Percentiles rank a stretch among this genome's conserved stretches.
phyloP scores from a whole-genome alignment of 352 stramenopile genomes.

The Pythium scleroteichum region DNA sequence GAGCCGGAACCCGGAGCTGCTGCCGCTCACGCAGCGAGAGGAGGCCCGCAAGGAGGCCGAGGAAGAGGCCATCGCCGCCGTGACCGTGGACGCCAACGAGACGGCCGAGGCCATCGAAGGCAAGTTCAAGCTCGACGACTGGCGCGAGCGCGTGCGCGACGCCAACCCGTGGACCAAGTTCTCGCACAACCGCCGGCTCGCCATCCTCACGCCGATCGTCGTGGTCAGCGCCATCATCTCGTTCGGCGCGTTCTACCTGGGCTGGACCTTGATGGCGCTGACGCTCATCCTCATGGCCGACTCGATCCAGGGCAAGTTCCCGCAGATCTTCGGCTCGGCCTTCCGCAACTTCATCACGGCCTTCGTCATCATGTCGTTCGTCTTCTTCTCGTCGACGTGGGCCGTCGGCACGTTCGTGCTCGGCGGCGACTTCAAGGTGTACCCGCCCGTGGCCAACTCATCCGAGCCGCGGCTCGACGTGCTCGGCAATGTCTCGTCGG shows the following conservation, averaged over 20 bases:
- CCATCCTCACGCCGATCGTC: constrained; percentile 68
- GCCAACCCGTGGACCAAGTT: constrained; percentile 83
- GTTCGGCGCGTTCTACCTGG: constrained; percentile 75
- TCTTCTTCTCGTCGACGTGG: constrained; percentile 89
- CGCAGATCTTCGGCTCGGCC: constrained; percentile 83
- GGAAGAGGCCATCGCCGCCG: constrained; percentile 17
- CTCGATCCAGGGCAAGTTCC: constrained; percentile 83
- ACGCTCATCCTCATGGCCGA: constrained; percentile 76
- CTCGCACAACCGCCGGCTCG: constrained; percentile 61
- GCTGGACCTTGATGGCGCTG: constrained; percentile 83
- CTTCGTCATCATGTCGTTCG: constrained; percentile 82
- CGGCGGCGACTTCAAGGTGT: constrained; percentile 80
- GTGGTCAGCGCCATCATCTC: constrained; percentile 82
- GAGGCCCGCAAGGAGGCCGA: constrained; percentile 28
- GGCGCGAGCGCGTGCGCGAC: constrained; percentile 44
- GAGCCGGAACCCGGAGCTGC: constrained; percentile 9
- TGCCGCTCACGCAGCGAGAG: constrained; percentile 28
- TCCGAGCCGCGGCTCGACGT: constrained; percentile 28
- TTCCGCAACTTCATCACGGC: constrained; percentile 88
- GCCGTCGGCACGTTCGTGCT: constrained; percentile 87
- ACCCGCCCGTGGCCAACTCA: constrained; percentile 45
- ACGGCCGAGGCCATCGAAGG: constrained; percentile 60
- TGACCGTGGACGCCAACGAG: constrained; percentile 51
- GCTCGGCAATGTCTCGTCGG: constrained; percentile 49
- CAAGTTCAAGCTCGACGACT: constrained; percentile 48